A percentile compares a stretch with the other conserved stretches of the same genome.
These are phyloP conservation scores for Sextonia rubra DNA, from an alignment of 164 flowering plant species.

Conservation along the genomic window DNA sequence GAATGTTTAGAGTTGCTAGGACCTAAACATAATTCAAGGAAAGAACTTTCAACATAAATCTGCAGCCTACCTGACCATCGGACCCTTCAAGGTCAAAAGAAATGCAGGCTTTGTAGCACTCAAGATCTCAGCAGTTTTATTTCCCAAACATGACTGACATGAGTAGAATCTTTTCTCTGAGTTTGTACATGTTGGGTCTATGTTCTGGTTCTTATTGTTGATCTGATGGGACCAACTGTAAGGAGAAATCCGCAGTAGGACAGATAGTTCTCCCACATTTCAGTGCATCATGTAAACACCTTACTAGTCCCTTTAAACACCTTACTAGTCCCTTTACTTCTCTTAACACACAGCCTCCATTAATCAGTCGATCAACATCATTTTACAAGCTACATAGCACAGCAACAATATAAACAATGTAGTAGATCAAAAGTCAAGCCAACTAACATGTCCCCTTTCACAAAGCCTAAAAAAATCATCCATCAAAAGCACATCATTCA, in stretches of 20 bases:
- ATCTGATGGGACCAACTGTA: background rate
- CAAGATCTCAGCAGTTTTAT: too few species aligned
- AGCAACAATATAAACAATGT: background rate
- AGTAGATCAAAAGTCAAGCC: background rate
- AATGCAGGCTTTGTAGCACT: too few species aligned
- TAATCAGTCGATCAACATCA: background rate
- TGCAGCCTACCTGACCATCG: too few species aligned
- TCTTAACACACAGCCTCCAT: background rate
- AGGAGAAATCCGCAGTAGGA: background rate
- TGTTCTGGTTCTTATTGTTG: background rate
- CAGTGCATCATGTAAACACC: background rate
- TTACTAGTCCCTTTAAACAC: background rate
- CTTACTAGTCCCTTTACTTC: background rate
- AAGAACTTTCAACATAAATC: too few species aligned
- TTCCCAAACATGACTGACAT: background rate
- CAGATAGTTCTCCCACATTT: background rate
- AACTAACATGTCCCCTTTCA: background rate
- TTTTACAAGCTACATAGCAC: background rate
- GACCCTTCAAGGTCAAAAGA: too few species aligned
- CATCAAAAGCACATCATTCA: slow-evolving; percentile 13
- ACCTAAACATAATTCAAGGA: too few species aligned
- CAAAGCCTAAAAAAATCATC: background rate
- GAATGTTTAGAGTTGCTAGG: too few species aligned
- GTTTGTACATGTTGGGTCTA: background rate
- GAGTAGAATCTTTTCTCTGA: background rate